phyloP scores from a whole-genome alignment of 2,329 filamentous ascomycete species.

The Mycosphaerella sp. region DNA sequence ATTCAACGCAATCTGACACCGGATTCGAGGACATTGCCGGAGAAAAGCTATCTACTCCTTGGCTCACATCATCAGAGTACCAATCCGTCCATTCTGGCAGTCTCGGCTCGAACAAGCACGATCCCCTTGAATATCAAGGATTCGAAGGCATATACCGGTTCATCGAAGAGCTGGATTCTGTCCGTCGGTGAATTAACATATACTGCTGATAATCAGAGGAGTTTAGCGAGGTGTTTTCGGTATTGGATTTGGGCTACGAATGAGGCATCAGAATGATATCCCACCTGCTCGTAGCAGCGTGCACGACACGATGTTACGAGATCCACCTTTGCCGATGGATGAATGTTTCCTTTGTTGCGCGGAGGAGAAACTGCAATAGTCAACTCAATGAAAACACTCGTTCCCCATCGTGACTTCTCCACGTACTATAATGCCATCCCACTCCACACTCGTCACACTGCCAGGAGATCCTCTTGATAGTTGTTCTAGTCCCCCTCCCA shows the following conservation, averaged over 20 bases:
- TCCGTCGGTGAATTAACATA: slow-evolving; percentile 27
- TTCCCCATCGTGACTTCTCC: background rate
- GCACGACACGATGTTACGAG: background rate
- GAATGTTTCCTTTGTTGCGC: slow-evolving; percentile 1
- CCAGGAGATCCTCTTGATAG: too few species aligned
- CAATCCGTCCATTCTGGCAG: slow-evolving; percentile 51
- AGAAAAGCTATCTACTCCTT: slow-evolving; percentile 45
- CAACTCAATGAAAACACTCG: background rate
- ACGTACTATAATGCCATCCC: too few species aligned
- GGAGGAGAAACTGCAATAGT: background rate
- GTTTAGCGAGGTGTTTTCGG: background rate
- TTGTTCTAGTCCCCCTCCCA: too few species aligned
- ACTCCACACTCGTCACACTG: too few species aligned
- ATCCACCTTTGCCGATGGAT: background rate
- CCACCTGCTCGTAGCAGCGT: slow-evolving; percentile 5
- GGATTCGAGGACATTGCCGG: slow-evolving; percentile 27
- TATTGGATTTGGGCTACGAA: background rate
- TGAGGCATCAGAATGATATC: slow-evolving; percentile 10
- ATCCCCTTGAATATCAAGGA: slow-evolving; percentile 54
- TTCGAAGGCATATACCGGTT: slow-evolving; percentile 61
- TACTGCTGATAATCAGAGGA: background rate
- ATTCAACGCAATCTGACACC: slow-evolving; percentile 33
- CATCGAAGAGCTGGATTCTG: slow-evolving; percentile 56
- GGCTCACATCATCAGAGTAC: slow-evolving; percentile 49
- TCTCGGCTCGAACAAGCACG: slow-evolving; percentile 34